Base-by-base conservation (phyloP, 768 basidiomycete genomes). In the Kwoniella pini region DNA sequence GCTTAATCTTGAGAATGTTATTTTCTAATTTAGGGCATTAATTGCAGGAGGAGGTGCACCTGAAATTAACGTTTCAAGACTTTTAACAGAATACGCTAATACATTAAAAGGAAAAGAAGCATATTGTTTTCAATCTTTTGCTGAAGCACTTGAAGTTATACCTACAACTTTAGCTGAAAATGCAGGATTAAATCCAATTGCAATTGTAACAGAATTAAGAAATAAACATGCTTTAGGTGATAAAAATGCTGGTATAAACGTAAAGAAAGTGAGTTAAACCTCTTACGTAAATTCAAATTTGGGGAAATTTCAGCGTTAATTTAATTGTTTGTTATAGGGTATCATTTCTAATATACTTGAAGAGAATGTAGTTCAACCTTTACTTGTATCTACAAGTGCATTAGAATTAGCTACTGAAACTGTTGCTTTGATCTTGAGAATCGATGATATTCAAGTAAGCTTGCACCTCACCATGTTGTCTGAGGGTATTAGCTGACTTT, bases 51-150 rank as follows among this genome's bases (percentile, higher is more conserved):
- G 95, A 45, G 95, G 95, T 51, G 94, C 96, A 13, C 96, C 96
- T 11, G 96, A 99, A 79, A 97, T 98, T 66, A 91, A 98, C 75
- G 89, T 95, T 42, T 98, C 96, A 11, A 86, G 94, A 51, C 81
- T 89, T 68, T 83, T 99, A 48, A 87, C 91, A 1, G 90, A 96
- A 78, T 85, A 95, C 69, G 87, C 93, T 1, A 91, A 95, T 67
- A 88, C 91, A 0, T 83, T 98, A 62, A 95, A 89, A 79, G 95
- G 96, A 49, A 97, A 97, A 88, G 94, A 98, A 79, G 91, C 95
- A 9, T 98, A 97, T 79, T 98, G 96, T 80, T 96, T 97, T 86
- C 91, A 96, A 71, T 94, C 93, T 3, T 99, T 92, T 74, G 94
- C 96, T 27, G 95, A 98, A 72, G 93, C 96, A 1, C 84, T 99